Base-by-base conservation (phyloP, 495 filamentous ascomycete genomes). In the Evernia prunastri region DNA sequence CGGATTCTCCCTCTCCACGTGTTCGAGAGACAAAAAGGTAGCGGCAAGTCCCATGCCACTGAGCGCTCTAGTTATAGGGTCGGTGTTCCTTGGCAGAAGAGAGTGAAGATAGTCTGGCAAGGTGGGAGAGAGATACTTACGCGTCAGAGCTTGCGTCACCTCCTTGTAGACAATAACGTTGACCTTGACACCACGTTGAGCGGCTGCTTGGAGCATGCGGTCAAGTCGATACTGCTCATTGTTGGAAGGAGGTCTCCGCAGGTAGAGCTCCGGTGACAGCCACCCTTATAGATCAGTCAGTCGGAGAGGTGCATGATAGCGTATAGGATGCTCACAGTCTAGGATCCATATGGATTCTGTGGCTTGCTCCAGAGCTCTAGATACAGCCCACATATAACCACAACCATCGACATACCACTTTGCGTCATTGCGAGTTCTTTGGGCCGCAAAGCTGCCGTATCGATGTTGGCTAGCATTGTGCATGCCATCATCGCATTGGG, bases 81-180 rank as follows among this genome's bases (percentile, higher is more conserved):
- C 76, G 60, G 74, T 77, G n/a, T 68, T 63, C 8, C 57, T 45
- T 43, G 76, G 76, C 13, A 78, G 70, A 25, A 76, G 64, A 53
- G 75, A 78, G 65, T 79, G 75, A n/a, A 79, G 69, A 63, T 78
- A 77, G 43, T 73, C 67, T 37, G 76, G 76, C 54, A 78, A 39
- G 27, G 68, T 71, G 59, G 76, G 76, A 66, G 74, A 74, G 25
- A 79, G 58, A 40, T 71, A 84, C 89, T 81, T 84, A 94, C 91
- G 81, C 25, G 91, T 93, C 63, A 97, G 76, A 18, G 91, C 90
- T 69, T 91, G 87, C 2, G 88, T 85, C 18, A 91, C 92, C 76
- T 97, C 93, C 77, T 97, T 97, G 78, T 97, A 97, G 20, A 97
- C 91, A 60, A 96, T 93, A 56, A 97, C 82, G 67, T 94, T 89